Evolutionary conservation across 805 yeast genomes (phyloP).

Genomic region (Wickerhamiella domercqiae): DNA sequence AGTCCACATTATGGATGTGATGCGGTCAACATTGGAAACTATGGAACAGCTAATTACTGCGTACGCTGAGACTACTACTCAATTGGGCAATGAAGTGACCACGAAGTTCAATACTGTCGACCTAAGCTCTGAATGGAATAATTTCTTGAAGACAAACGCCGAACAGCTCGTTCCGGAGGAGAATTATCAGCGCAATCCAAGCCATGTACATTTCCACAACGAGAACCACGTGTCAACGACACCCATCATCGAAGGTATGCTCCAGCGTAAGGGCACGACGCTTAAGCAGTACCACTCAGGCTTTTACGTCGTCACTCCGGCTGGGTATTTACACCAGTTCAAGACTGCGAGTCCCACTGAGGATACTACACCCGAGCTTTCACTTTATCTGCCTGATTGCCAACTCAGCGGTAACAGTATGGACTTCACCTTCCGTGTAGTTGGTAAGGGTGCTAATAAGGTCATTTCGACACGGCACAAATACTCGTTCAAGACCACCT

Average conservation of each 20-base stretch:
- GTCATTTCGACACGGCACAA: constrained; percentile 23
- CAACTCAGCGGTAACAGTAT: constrained; percentile 25
- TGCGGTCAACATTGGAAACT: constrained; percentile 27
- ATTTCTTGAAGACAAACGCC: constrained; percentile 25
- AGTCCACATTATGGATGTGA: constrained; percentile 28
- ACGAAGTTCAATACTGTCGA: constrained; percentile 25
- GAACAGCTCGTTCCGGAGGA: constrained; percentile 23
- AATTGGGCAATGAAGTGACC: constrained; percentile 22
- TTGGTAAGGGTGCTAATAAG: constrained; percentile 30
- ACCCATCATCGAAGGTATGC: constrained; percentile 35
- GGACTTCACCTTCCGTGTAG: constrained; percentile 28
- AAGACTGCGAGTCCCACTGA: constrained; percentile 9
- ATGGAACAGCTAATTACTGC: constrained; percentile 22
- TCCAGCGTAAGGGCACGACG: constrained; percentile 31
- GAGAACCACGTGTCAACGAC: constrained; percentile 27
- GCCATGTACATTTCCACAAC: constrained; percentile 27
- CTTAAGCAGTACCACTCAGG: constrained; percentile 29
- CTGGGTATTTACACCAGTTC: constrained; percentile 30
- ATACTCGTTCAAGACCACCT: constrained; percentile 29
- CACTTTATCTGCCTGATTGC: constrained; percentile 35
- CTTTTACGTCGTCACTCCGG: constrained; percentile 33
- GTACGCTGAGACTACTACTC: constrained; percentile 21
- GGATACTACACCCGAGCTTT: constrained; percentile 32
- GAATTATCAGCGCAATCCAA: constrained; percentile 27
- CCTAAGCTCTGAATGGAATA: constrained; percentile 32